These are phyloP conservation scores for Lentithecium fluviatile DNA, from an alignment of 495 filamentous ascomycete species.

Conservation along the genomic window DNA sequence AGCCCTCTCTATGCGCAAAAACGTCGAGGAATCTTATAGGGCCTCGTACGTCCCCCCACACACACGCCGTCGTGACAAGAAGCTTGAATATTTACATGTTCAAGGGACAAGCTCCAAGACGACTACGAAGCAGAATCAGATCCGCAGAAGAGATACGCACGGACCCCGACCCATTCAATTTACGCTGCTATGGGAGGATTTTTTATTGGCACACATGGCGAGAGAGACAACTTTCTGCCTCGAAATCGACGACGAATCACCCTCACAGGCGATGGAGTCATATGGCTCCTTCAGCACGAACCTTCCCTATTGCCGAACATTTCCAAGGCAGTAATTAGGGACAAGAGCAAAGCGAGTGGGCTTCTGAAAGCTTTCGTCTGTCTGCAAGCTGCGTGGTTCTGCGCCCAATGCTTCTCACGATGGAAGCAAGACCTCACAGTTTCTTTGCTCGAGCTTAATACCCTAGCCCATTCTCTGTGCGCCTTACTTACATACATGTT, in stretches of 20 bases:
- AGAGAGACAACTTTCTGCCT: neutral
- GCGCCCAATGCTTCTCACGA: neutral
- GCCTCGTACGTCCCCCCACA: too few relatives aligned
- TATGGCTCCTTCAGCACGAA: too few relatives aligned
- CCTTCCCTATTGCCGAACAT: neutral
- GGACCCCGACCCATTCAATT: neutral
- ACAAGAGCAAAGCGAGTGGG: neutral
- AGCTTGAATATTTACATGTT: too few relatives aligned
- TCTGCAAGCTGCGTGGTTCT: neutral
- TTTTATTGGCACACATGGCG: neutral
- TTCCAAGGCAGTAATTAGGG: neutral
- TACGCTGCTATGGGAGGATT: constrained; percentile 1
- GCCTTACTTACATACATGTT: neutral
- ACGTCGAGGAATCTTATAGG: too few relatives aligned
- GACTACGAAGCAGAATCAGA: neutral
- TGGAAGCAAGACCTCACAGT: neutral
- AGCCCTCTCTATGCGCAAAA: too few relatives aligned
- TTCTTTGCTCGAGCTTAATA: neutral
- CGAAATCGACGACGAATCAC: neutral
- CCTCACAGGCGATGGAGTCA: too few relatives aligned
- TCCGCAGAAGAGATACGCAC: neutral
- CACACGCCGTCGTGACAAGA: too few relatives aligned
- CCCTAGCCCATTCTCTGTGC: neutral
- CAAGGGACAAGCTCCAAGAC: too few relatives aligned
- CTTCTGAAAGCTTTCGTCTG: neutral